Conservation (phyloP, 108 stramenopile genomes). For the Fistulifera pelliculosa region DNA sequence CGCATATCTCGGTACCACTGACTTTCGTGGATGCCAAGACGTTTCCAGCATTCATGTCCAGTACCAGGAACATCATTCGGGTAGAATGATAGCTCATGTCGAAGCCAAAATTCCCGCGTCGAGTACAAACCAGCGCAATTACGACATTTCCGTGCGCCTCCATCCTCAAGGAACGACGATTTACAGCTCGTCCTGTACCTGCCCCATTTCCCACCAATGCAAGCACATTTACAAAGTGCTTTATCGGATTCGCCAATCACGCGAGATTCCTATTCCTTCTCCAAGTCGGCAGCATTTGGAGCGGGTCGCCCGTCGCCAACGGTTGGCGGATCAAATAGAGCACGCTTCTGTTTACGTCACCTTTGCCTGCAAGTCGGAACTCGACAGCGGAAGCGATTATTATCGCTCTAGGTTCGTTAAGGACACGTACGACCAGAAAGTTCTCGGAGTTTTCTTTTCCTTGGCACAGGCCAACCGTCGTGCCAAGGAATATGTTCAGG, state of each 20-base stretch:
- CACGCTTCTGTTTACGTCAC: neutral
- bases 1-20: too few relatives aligned
- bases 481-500: neutral
- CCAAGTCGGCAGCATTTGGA: neutral
- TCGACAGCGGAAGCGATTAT: neutral
- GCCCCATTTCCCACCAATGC: neutral
- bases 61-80: too few relatives aligned
- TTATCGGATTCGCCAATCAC: conserved; percentile 1
- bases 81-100: too few relatives aligned
- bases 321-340: neutral
- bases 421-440: neutral
- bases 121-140: too few relatives aligned
- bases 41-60: too few relatives aligned
- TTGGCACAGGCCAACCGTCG: neutral
- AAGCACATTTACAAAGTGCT: conserved; percentile 4
- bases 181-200: neutral
- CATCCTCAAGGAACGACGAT: neutral
- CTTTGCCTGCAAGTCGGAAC: conserved; percentile 3
- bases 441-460: neutral
- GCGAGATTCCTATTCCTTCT: neutral
- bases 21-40: too few relatives aligned
- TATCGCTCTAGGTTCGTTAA: neutral
- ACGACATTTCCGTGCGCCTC: neutral
- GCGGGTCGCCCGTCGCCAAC: neutral
- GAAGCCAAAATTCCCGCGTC: too few relatives aligned